Percentiles rank a stretch among this genome's conserved stretches.
Conservation (phyloP, 192 early-diverging fungal species). For the Podila minutissima region DNA sequence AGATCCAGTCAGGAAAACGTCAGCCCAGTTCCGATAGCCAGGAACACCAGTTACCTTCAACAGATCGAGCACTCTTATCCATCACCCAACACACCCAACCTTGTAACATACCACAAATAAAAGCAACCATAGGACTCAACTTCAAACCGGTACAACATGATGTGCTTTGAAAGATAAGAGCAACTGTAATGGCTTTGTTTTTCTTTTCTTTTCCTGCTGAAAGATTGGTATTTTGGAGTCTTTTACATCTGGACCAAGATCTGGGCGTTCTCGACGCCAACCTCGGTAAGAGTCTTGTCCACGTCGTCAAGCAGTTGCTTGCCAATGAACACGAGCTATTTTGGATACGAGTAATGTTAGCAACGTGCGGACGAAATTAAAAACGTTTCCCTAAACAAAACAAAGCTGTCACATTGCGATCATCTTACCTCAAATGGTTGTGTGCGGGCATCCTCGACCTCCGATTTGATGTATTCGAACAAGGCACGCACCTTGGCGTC, state of each 20-base stretch:
- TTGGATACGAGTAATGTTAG: background rate
- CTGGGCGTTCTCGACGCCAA: constrained; percentile 71
- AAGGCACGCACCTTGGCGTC: constrained; percentile 75
- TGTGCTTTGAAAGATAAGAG: too few relatives aligned
- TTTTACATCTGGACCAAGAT: constrained; percentile 57
- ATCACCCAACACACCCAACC: background rate
- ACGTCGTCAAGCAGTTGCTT: constrained; percentile 70
- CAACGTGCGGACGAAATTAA: background rate
- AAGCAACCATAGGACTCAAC: too few relatives aligned
- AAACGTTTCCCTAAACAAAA: background rate
- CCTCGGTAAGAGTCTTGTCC: constrained; percentile 77
- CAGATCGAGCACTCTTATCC: background rate
- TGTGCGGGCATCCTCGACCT: constrained; percentile 67
- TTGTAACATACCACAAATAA: constrained; percentile 1
- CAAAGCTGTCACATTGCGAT: too few relatives aligned
- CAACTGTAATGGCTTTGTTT: background rate
- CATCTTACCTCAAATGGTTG: constrained; percentile 78
- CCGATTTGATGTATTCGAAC: constrained; percentile 87
- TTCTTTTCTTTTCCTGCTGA: background rate
- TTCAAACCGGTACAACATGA: too few relatives aligned
- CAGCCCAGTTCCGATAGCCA: background rate
- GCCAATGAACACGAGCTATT: constrained; percentile 75
- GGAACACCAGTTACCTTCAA: background rate
- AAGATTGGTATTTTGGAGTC: background rate
- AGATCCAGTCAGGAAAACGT: background rate